phyloP scores from a whole-genome alignment of 2,329 filamentous ascomycete genomes.

The Claviceps maximensis region DNA sequence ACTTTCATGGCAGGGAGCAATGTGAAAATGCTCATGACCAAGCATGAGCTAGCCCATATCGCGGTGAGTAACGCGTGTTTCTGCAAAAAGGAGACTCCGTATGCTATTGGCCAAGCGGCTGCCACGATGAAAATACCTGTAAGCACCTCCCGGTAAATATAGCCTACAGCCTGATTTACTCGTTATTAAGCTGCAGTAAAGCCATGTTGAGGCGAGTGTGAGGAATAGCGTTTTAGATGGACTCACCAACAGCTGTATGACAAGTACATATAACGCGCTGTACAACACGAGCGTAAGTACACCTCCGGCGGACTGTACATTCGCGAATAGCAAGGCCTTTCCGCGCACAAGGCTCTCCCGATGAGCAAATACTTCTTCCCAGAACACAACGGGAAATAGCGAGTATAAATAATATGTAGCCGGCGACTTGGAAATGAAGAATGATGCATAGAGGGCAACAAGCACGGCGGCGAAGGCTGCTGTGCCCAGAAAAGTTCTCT shows the following conservation, averaged over 20 bases:
- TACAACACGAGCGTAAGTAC: slow-evolving; percentile 50
- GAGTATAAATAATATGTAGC: slow-evolving; percentile 73
- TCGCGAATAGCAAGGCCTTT: slow-evolving; percentile 51
- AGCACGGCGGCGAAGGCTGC: slow-evolving; percentile 63
- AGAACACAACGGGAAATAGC: neutral
- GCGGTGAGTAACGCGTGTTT: slow-evolving; percentile 49
- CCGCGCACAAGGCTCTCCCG: slow-evolving; percentile 57
- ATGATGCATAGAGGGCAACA: slow-evolving; percentile 63
- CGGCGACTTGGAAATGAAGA: slow-evolving; percentile 68
- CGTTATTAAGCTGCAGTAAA: neutral
- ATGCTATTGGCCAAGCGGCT: slow-evolving; percentile 62
- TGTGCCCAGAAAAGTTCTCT: slow-evolving; percentile 45
- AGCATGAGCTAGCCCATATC: slow-evolving; percentile 65
- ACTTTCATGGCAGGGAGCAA: slow-evolving; percentile 75
- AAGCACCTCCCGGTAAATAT: slow-evolving; percentile 80
- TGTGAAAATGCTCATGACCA: slow-evolving; percentile 82
- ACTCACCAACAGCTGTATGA: slow-evolving; percentile 66
- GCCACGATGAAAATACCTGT: slow-evolving; percentile 67
- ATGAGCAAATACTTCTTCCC: slow-evolving; percentile 57
- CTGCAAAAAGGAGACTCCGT: slow-evolving; percentile 60
- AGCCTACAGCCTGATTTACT: slow-evolving; percentile 60
- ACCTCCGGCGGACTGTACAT: slow-evolving; percentile 48
- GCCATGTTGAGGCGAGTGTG: neutral
- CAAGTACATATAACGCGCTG: slow-evolving; percentile 50
- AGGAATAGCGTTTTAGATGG: neutral